These are phyloP conservation scores for Geosmithia morbida DNA, from an alignment of 2,329 filamentous ascomycete genomes.

Conservation along the genomic window DNA sequence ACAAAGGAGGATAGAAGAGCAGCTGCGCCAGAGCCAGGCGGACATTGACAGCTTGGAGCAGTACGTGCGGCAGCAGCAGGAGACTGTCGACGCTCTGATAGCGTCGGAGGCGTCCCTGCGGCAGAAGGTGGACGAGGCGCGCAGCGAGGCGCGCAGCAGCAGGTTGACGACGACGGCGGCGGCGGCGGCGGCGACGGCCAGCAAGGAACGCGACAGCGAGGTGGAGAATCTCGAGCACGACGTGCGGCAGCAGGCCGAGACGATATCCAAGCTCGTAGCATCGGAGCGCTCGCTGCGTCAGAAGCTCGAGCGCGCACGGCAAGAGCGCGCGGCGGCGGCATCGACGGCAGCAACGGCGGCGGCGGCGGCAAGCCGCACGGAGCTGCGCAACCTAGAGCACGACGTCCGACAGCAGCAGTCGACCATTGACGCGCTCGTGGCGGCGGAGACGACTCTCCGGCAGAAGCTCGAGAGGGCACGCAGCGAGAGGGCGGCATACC, in stretches of 20 bases:
- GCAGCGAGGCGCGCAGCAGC: slow-evolving; percentile 43
- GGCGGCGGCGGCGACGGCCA: slow-evolving; percentile 42
- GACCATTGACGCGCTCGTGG: slow-evolving; percentile 40
- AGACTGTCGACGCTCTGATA: slow-evolving; percentile 42
- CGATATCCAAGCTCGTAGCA: slow-evolving; percentile 39
- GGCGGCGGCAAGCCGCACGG: slow-evolving; percentile 34
- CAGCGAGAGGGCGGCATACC: slow-evolving; percentile 45
- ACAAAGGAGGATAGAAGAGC: neutral
- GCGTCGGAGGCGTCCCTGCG: slow-evolving; percentile 45
- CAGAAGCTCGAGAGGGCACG: slow-evolving; percentile 56
- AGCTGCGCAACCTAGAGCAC: slow-evolving; percentile 55
- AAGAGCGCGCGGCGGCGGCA: slow-evolving; percentile 39
- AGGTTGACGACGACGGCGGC: slow-evolving; percentile 10
- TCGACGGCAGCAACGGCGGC: neutral
- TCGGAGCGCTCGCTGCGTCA: slow-evolving; percentile 46
- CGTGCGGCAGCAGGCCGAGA: slow-evolving; percentile 52
- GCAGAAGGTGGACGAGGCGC: slow-evolving; percentile 53
- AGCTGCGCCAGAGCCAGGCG: slow-evolving; percentile 29
- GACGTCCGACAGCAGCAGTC: slow-evolving; percentile 57
- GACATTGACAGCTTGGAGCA: slow-evolving; percentile 56
- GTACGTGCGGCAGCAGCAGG: slow-evolving; percentile 55
- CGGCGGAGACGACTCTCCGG: slow-evolving; percentile 44
- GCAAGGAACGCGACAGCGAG: slow-evolving; percentile 14
- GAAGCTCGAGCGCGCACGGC: slow-evolving; percentile 56
- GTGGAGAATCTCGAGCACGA: slow-evolving; percentile 48